phyloP scores from a whole-genome alignment of 2,329 filamentous ascomycete genomes.

The Penicillium nordicum region DNA sequence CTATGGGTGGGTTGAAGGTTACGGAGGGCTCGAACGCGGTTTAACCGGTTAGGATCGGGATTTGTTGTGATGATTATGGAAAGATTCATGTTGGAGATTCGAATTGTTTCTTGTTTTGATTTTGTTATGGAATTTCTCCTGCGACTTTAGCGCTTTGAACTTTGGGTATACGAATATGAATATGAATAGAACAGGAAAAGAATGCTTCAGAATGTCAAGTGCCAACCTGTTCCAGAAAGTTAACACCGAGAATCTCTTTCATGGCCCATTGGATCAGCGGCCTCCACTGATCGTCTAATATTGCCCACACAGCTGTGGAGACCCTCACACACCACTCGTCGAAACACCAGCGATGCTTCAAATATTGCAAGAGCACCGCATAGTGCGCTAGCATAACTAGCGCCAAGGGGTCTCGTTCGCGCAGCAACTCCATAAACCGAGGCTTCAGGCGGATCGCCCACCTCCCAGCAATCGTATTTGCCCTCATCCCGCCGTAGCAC shows the following conservation, averaged over 20 bases:
- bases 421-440: conserved; percentile 36
- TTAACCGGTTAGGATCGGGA: background rate
- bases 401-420: conserved; percentile 37
- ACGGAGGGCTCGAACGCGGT: conserved; percentile 3
- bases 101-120: background rate
- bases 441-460: conserved; percentile 38
- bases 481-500: conserved; percentile 45
- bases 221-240: conserved; percentile 16
- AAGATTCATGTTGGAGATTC: background rate
- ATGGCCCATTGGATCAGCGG: conserved; percentile 31
- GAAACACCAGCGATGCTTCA: conserved; percentile 63
- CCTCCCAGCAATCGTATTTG: conserved; percentile 46
- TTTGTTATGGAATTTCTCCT: background rate
- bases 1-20: conserved; percentile 17
- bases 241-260: conserved; percentile 28
- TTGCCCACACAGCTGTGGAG: conserved; percentile 56
- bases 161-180: conserved; percentile 2
- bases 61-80: background rate
- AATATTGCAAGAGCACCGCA: conserved; percentile 57
- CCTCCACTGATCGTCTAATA: conserved; percentile 32
- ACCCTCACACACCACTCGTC: conserved; percentile 64
- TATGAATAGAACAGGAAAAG: background rate
- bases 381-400: conserved; percentile 61
- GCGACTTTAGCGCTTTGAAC: background rate
- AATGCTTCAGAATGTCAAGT: background rate